Conservation (phyloP, 768 basidiomycete genomes). For the Omphalotus guepiniiformis region DNA sequence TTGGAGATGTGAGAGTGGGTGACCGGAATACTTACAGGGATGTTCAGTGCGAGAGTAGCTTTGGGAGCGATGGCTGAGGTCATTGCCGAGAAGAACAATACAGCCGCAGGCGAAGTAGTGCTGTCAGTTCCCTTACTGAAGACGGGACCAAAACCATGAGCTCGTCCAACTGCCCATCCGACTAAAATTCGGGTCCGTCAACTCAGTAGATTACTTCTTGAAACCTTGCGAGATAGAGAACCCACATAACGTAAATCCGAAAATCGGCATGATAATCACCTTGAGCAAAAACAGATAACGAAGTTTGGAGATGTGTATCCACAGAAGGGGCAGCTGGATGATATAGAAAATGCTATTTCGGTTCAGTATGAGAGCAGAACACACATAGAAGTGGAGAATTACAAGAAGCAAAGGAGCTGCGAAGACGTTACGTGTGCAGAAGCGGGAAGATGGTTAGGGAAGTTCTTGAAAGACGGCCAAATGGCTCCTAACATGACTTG, state of each 20-base stretch:
- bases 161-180: constrained; percentile 18
- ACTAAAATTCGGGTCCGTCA: constrained; percentile 10
- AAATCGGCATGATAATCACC: constrained; percentile 19
- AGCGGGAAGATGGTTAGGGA: constrained; percentile 46
- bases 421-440: constrained; percentile 45
- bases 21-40: constrained; percentile 11
- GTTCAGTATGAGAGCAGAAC: neutral
- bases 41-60: constrained; percentile 18
- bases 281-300: constrained; percentile 20
- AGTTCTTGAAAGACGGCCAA: constrained; percentile 19
- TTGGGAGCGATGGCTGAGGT: constrained; percentile 17
- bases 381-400: neutral
- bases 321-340: constrained; percentile 16
- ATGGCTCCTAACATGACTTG: constrained; percentile 17
- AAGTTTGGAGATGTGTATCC: constrained; percentile 17
- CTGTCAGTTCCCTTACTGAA: constrained; percentile 13
- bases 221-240: neutral
- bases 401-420: constrained; percentile 23
- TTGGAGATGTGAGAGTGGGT: neutral
- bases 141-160: constrained; percentile 18
- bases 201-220: too few relatives aligned
- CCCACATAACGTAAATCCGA: constrained; percentile 18
- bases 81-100: constrained; percentile 19
- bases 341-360: constrained; percentile 16
- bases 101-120: constrained; percentile 7